A percentile compares a stretch with the other conserved stretches of the same genome.
Evolutionary conservation across 306 rosid species (phyloP).

Genomic region (Medicago truncatula): DNA sequence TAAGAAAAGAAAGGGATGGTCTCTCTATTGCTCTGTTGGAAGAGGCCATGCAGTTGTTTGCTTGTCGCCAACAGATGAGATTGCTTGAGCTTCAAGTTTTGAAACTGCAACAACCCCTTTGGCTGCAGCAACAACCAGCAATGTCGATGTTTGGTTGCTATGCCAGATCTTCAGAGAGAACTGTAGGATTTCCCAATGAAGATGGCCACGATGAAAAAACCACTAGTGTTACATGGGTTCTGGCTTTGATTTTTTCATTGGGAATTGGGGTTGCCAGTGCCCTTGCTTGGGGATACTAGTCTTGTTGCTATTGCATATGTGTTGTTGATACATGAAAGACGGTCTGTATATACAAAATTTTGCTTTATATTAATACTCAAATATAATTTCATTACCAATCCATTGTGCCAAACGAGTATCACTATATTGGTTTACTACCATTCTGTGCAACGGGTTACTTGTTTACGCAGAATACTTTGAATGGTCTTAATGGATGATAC

Average conservation of each 20-base stretch:
- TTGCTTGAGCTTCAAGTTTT: slow-evolving; percentile 78
- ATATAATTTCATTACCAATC: slow-evolving; percentile 10
- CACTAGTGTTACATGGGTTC: slow-evolving; percentile 52
- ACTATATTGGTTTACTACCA: background rate
- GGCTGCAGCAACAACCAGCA: slow-evolving; percentile 29
- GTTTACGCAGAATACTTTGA: background rate
- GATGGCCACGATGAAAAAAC: slow-evolving; percentile 38
- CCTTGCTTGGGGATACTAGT: slow-evolving; percentile 53
- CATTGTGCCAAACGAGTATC: background rate
- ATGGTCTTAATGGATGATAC: background rate
- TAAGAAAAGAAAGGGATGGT: slow-evolving; percentile 61
- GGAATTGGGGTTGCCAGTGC: slow-evolving; percentile 75
- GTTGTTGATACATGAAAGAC: background rate
- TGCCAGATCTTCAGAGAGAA: background rate
- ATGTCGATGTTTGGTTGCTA: background rate
- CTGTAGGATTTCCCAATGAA: slow-evolving; percentile 15
- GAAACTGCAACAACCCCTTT: slow-evolving; percentile 50
- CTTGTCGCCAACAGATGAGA: slow-evolving; percentile 65
- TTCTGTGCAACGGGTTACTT: background rate
- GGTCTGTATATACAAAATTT: slow-evolving; percentile 19
- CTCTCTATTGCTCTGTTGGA: slow-evolving; percentile 58
- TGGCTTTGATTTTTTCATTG: slow-evolving; percentile 69
- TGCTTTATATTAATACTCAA: slow-evolving; percentile 13
- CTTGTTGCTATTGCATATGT: background rate
- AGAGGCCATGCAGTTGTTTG: slow-evolving; percentile 67